Evolutionary conservation across 2,329 filamentous ascomycete species (phyloP), one percentile per base, ranked within the genome.

Genomic region (Fonsecaea monophora): DNA sequence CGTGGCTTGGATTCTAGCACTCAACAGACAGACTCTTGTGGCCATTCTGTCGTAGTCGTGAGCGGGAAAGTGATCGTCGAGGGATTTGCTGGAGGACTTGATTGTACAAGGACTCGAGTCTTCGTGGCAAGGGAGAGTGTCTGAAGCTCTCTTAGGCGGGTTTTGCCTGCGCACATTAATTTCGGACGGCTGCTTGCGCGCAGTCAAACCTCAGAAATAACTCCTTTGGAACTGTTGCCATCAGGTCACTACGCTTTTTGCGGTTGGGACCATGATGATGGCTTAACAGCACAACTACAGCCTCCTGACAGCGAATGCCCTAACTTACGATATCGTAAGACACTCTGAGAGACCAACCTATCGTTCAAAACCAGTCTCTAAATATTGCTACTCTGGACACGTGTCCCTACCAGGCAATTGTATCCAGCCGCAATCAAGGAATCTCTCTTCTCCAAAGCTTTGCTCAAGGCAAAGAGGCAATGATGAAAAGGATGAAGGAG

Each of bases 401-500:
- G 30, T 32, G 30, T 32, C 4, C 30, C 30, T 32, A 32, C 3
- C 30, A 32, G 1, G 4, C 6, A 32, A 3, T 32, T 6, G 30
- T 32, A 6, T 10, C 35, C 18, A 42, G 3, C 3, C 3, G 35
- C 34, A 18, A 1, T 32, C 30, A n/a, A n/a, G 15, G 3, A 18
- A 25, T 53, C 37, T 55, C 71, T 71, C 71, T 73, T 73, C 72
- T 70, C 69, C 72, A 73, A 64, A 59, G 61, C 65, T 53, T 70
- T 67, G 68, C 71, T 62, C 68, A 64, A 71, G 68, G 68, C 66
- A 69, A 63, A 54, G 1, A 68, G 34, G 5, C 53, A 66, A 45
- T 73, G 72, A 72, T 72, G 72, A 73, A 73, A 73, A 73, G 70
- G 60, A 62, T 34, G 57, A 34, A 54, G 50, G 70, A 69, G 72